Evolutionary conservation across 305 asterid genomes (phyloP).

Genomic region (Solanum hybrid): DNA sequence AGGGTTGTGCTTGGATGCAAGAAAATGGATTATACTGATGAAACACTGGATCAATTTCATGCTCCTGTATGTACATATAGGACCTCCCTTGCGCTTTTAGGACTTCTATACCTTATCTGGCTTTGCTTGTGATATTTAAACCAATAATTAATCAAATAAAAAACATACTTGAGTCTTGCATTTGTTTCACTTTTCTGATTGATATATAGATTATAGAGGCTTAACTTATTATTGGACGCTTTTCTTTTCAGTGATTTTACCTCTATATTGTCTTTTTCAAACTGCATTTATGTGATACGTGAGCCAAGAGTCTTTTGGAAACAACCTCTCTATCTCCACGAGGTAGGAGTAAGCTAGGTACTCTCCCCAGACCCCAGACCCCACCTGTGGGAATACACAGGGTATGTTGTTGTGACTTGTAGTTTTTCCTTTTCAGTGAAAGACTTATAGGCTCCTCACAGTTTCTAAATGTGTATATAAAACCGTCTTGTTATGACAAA

Average conservation of each 20-base stretch:
- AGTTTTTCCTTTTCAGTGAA: background rate
- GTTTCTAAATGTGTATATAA: background rate
- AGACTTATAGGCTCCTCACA: background rate
- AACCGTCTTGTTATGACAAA: background rate
- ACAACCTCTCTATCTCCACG: background rate
- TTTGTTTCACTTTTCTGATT: background rate
- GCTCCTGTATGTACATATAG: background rate
- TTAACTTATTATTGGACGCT: background rate
- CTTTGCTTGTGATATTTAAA: background rate
- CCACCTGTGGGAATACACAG: background rate
- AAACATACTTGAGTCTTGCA: background rate
- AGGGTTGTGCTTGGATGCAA: background rate
- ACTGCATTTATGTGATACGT: background rate
- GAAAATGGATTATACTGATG: background rate
- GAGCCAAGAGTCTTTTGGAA: background rate
- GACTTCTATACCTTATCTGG: background rate
- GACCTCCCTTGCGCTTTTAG: background rate
- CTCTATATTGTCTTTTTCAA: background rate
- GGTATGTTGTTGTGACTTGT: background rate
- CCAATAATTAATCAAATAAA: background rate
- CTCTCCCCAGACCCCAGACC: background rate
- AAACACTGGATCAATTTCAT: background rate
- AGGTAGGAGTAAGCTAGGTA: background rate
- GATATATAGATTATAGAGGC: background rate
- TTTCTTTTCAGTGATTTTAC: background rate